Evolutionary conservation across 306 rosid species (phyloP).

Genomic region (Prunus dulcis): DNA sequence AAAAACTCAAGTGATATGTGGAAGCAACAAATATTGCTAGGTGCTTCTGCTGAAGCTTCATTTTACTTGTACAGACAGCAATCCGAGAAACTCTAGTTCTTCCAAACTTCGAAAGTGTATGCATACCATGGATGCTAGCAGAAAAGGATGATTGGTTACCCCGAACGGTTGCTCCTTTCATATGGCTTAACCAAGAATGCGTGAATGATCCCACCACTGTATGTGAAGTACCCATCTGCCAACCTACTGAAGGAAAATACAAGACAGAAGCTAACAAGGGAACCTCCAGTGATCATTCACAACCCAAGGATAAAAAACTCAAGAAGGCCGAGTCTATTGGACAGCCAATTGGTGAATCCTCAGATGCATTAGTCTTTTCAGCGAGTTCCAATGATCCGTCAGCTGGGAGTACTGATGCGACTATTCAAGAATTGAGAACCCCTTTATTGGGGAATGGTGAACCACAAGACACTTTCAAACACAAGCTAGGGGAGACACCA

Average conservation of each 20-base stretch:
- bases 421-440: constrained; percentile 37
- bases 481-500: constrained; percentile 27
- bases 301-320: constrained; percentile 22
- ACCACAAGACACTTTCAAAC: constrained; percentile 31
- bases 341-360: constrained; percentile 40
- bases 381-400: constrained; percentile 21
- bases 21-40: neutral
- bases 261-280: constrained; percentile 36
- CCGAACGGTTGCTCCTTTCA: constrained; percentile 64
- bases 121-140: constrained; percentile 83
- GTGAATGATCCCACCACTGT: constrained; percentile 35
- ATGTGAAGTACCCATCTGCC: constrained; percentile 30
- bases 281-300: constrained; percentile 32
- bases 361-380: constrained; percentile 28
- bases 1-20: neutral
- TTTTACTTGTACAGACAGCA: constrained; percentile 55
- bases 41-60: constrained; percentile 26
- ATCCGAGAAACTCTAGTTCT: constrained; percentile 72
- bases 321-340: constrained; percentile 26
- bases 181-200: constrained; percentile 69
- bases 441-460: constrained; percentile 48
- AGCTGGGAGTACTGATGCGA: constrained; percentile 19
- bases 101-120: constrained; percentile 70
- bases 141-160: constrained; percentile 92
- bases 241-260: constrained; percentile 33